Evolutionary conservation across 2,329 filamentous ascomycete genomes (phyloP).

Genomic region (Emmonsia crescens): DNA sequence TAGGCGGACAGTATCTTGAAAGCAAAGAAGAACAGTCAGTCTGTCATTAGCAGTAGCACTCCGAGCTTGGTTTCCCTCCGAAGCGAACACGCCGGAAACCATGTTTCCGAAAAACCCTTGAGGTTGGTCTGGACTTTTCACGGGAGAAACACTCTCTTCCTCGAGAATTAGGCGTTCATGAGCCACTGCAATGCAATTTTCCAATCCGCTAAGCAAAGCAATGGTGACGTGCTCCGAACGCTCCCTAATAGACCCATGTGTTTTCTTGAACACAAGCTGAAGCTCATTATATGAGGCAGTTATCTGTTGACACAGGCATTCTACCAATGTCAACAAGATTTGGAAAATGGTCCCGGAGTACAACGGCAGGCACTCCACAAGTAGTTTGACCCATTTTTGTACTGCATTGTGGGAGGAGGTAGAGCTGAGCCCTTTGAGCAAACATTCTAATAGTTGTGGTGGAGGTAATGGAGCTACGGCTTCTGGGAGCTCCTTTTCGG

Average conservation of each 20-base stretch:
- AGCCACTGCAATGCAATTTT: slow-evolving; percentile 76
- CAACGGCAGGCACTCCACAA: slow-evolving; percentile 71
- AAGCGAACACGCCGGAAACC: slow-evolving; percentile 79
- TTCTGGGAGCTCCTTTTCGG: slow-evolving; percentile 27
- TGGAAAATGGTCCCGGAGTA: slow-evolving; percentile 82
- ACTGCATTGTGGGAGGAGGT: slow-evolving; percentile 62
- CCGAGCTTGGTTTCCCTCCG: slow-evolving; percentile 64
- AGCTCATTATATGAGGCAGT: slow-evolving; percentile 60
- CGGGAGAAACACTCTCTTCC: slow-evolving; percentile 55
- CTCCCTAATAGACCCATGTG: slow-evolving; percentile 28
- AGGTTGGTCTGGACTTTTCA: slow-evolving; percentile 70
- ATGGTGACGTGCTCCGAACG: slow-evolving; percentile 53
- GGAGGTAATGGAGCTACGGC: slow-evolving; percentile 35
- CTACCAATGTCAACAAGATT: slow-evolving; percentile 78
- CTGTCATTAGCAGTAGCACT: slow-evolving; percentile 85
- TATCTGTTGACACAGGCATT: slow-evolving; percentile 75
- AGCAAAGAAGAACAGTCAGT: slow-evolving; percentile 86
- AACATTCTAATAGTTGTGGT: slow-evolving; percentile 64
- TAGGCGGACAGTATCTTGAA: slow-evolving; percentile 87
- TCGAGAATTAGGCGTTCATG: slow-evolving; percentile 73
- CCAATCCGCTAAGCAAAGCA: slow-evolving; percentile 81
- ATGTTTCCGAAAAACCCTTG: slow-evolving; percentile 91
- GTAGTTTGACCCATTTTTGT: slow-evolving; percentile 83
- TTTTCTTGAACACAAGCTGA: slow-evolving; percentile 38
- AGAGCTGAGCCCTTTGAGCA: slow-evolving; percentile 71